Conservation (phyloP, 2,329 filamentous ascomycete species). For the Waltergamsia citrina region DNA sequence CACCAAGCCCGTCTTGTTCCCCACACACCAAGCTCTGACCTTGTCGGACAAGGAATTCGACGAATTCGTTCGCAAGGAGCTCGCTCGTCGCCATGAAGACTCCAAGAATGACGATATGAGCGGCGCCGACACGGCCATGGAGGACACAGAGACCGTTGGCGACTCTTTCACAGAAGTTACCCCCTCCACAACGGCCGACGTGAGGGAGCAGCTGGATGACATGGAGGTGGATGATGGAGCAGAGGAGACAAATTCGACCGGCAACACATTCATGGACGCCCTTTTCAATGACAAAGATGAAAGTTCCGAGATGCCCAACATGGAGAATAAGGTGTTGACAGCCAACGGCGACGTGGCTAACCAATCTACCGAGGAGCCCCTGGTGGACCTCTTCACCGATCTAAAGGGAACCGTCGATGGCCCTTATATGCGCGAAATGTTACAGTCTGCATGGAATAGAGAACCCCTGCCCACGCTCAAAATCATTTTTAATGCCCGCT, state of each 20-base stretch:
- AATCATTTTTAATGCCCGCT: conserved; percentile 50
- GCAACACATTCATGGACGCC: conserved; percentile 23
- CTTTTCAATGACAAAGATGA: conserved; percentile 13
- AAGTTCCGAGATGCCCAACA: conserved; percentile 6
- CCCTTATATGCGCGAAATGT: conserved; percentile 25
- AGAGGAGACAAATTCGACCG: conserved; percentile 1
- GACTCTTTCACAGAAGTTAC: conserved; percentile 17
- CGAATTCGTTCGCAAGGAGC: conserved; percentile 16
- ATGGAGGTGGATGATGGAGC: conserved; percentile 4
- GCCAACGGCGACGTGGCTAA: conserved; percentile 40
- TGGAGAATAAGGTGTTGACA: conserved; percentile 38
- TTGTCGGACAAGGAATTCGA: conserved; percentile 21
- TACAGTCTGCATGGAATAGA: conserved; percentile 37
- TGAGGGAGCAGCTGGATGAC: conserved; percentile 6
- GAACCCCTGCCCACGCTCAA: conserved; percentile 42
- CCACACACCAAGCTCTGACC: conserved; percentile 22
- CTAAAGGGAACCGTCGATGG: conserved; percentile 30
- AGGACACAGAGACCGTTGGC: conserved; percentile 7
- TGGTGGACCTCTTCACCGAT: conserved; percentile 47
- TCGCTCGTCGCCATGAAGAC: conserved; percentile 8
- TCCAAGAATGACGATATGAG: background rate
- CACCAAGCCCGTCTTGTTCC: conserved; percentile 26
- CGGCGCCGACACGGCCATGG: background rate
- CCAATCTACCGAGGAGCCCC: conserved; percentile 29
- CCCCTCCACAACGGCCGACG: conserved; percentile 14